phyloP scores from a whole-genome alignment of 257 asterid species.

The Gentiana straminea region DNA sequence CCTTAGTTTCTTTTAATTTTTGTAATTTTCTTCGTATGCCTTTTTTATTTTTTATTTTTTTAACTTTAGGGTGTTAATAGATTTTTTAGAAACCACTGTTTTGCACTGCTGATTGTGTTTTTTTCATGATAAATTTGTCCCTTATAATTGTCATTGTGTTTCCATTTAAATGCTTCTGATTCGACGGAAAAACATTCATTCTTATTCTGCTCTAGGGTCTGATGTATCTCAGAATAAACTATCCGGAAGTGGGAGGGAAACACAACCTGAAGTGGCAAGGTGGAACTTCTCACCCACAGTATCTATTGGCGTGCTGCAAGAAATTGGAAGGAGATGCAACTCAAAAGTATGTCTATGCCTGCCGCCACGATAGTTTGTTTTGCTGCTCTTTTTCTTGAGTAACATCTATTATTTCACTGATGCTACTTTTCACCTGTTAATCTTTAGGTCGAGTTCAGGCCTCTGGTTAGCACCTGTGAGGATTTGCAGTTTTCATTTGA shows the following conservation, averaged over 20 bases:
- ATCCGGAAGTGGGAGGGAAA: slow-evolving; percentile 31
- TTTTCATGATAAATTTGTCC: too few species aligned
- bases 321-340: slow-evolving; percentile 81
- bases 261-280: slow-evolving; percentile 49
- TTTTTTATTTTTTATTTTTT: too few species aligned
- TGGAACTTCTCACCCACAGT: slow-evolving; percentile 40
- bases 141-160: neutral
- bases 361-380: neutral
- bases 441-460: slow-evolving; percentile 73
- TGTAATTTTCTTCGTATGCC: too few species aligned
- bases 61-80: too few species aligned
- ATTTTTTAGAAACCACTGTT: too few species aligned
- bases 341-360: slow-evolving; percentile 46
- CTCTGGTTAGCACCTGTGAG: slow-evolving; percentile 51
- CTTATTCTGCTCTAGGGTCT: slow-evolving; percentile 25
- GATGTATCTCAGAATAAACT: slow-evolving; percentile 31
- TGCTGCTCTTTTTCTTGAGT: neutral
- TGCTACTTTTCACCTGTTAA: slow-evolving; percentile 3
- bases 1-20: too few species aligned
- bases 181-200: neutral
- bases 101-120: too few species aligned
- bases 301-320: slow-evolving; percentile 67
- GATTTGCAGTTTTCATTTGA: slow-evolving; percentile 77
- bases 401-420: neutral
- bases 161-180: slow-evolving; percentile 2